Evolutionary conservation across 805 yeast species (phyloP).

Genomic region (Cyberlindnera veronae): DNA sequence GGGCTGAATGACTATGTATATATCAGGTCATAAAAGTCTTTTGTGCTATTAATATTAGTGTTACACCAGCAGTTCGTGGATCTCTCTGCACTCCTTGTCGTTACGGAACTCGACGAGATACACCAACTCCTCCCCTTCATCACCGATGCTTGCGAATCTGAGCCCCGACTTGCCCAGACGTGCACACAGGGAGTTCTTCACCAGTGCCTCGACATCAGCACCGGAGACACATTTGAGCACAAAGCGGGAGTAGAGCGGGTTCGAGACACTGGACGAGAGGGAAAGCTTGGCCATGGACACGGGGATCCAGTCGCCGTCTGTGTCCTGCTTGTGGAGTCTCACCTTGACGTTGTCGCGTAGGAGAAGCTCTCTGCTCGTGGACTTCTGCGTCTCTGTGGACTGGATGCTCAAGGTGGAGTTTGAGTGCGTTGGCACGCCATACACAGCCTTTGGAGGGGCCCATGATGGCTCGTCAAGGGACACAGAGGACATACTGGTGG

Average conservation of each 20-base stretch:
- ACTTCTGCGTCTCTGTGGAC: conserved; percentile 1
- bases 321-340: conserved; percentile 24
- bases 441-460: conserved; percentile 13
- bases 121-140: conserved; percentile 18
- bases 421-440: conserved; percentile 11
- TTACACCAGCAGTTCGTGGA: conserved; percentile 18
- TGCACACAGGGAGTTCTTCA: conserved; percentile 18
- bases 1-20: conserved; percentile 1
- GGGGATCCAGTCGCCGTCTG: conserved; percentile 27
- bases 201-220: conserved; percentile 6
- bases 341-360: conserved; percentile 22
- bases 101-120: conserved; percentile 26
- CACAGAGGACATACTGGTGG: conserved; percentile 25
- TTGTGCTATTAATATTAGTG: neutral
- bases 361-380: conserved; percentile 15
- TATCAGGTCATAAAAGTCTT: too few relatives aligned
- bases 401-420: conserved; percentile 15
- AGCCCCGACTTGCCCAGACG: conserved; percentile 26
- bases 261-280: conserved; percentile 18
- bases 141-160: conserved; percentile 17
- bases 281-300: conserved; percentile 22
- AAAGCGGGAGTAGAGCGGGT: conserved; percentile 23
- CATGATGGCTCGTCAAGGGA: conserved; percentile 9
- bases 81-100: conserved; percentile 18
- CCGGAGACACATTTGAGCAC: conserved; percentile 11